Conservation (phyloP, 495 filamentous ascomycete genomes). For the Chlorociboria aeruginascens region DNA sequence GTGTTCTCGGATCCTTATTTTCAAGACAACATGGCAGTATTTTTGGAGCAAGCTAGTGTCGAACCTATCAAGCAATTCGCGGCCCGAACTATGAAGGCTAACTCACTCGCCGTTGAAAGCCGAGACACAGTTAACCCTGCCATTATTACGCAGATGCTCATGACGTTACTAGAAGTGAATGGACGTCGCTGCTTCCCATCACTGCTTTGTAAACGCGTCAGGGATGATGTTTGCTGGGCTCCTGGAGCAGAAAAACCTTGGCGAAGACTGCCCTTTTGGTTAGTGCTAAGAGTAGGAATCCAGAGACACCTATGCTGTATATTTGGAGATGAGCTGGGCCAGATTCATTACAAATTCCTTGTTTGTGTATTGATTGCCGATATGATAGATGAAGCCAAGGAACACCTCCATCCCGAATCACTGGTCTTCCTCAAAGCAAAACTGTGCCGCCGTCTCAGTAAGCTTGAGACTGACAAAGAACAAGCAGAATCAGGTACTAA, state of each 20-base stretch:
- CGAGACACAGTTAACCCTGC: conserved; percentile 40
- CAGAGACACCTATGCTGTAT: conserved; percentile 33
- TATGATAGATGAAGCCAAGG: conserved; percentile 28
- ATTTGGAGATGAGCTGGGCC: conserved; percentile 34
- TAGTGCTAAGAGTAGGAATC: conserved; percentile 43
- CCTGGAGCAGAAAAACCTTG: conserved; percentile 18
- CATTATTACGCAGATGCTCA: conserved; percentile 35
- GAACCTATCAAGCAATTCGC: conserved; percentile 42
- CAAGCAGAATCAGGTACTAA: neutral
- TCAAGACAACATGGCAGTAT: conserved; percentile 33
- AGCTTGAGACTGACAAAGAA: conserved; percentile 35
- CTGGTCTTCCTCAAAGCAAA: conserved; percentile 29
- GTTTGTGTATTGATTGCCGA: conserved; percentile 32
- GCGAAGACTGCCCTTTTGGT: conserved; percentile 36
- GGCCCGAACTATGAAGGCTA: conserved; percentile 37
- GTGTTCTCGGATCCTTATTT: conserved; percentile 33
- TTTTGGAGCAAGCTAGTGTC: conserved; percentile 45
- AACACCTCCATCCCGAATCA: conserved; percentile 20
- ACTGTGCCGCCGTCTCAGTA: conserved; percentile 47
- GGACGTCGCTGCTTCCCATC: conserved; percentile 18
- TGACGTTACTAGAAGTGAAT: conserved; percentile 35
- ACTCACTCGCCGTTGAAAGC: conserved; percentile 30
- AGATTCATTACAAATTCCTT: conserved; percentile 46
- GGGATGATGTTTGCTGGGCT: conserved; percentile 32
- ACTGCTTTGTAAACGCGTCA: conserved; percentile 31